Evolutionary conservation across 2,329 filamentous ascomycete species (phyloP), one percentile per base, ranked within the genome.

Genomic region (Davidsoniella eucalypti): DNA sequence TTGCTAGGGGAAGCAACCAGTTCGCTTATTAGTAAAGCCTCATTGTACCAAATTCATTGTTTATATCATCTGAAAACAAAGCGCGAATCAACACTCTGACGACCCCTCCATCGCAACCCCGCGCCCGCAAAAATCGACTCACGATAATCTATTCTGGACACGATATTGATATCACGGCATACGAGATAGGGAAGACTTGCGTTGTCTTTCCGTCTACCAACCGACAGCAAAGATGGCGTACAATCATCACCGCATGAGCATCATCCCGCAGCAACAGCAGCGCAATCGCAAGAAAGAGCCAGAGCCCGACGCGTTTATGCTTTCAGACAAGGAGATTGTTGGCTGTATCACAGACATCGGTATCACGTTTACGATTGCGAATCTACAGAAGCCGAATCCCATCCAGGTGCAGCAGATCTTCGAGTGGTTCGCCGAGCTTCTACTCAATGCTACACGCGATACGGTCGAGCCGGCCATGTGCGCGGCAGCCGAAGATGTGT

Each of bases 341-440:
- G 87, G 85, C 63, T 98, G 92, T 65, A 95, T 98, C 68, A 92
- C 83, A 60, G 92, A 96, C 64, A 94, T 96, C 60, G 90, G 90
- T 53, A 88, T 96, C 59, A 80, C 78, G 25, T 95, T 96, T 65
- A 84, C 78, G 36, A 72, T 88, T 16, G 77, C 83, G 54, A 90
- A 98, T 66, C 75, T 98, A 39, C 80, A 90, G 58, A 96, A 95
- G 62, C 92, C 92, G 4, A 94, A 94, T 59, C 83, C 92, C 2
- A 78, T 90, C 54, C 87, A 94, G 60, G 88, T 96, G 49, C 92
- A 98, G 66, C 87, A 92, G 71, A 87, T 98, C 48, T 94, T 96
- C 62, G 92, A 98, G 72, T 94, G 87, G 83, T 92, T 98, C 58
- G 88, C 87, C 53, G 88, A 95, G 61, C 72, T 95, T 16, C 76